Base-by-base conservation (phyloP, 345 rosid species). In the Eucalyptus grandis region DNA sequence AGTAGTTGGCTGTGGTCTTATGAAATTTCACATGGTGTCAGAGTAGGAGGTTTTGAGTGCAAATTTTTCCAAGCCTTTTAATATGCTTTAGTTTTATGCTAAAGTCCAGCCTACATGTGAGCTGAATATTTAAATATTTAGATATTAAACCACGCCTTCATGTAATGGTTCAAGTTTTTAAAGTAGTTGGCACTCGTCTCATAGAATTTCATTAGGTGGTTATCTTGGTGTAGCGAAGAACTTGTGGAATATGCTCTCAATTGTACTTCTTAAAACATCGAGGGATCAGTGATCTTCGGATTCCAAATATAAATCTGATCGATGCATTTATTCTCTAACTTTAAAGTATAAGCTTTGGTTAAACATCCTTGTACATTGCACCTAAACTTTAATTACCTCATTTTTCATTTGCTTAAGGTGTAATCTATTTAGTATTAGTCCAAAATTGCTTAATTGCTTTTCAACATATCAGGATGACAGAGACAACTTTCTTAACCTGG, bases 401-500 rank as follows among this genome's bases (percentile, higher is more conserved):
- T 17, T 27, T 47, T 86, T 86, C 26, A 50, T 86, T 86, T 47
- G 53, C 43, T 86, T 86, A 49, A 54, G 58, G 58, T 72, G 83
- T 72, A 72, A 37, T 9, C 62, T 50, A 40, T 49, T 50, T 86
- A n/a, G 14, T 86, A 37, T 86, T 86, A 17, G 54, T 49, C 37
- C 58, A 54, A 86, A 22, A 50, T 86, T 86, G 44, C 54, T 86
- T 50, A 49, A 6, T 31, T 86, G 85, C 85, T 58, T 86, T 89
- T 92, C 86, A 34, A 89, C 90, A 46, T 87, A 58, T 87, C 95
- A 97, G 99, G 96, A 94, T 93, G 99, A 97, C 93, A 95, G 95
- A 90, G 97, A 97, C 93, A 96, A 95, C 93, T 96, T 97, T 93
- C 99, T 97, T 91, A 91, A 91, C 94, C 91, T 96, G 82, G 97